Conservation (phyloP, 1,284 basidiomycete genomes). For the Pseudozyma sp. region DNA sequence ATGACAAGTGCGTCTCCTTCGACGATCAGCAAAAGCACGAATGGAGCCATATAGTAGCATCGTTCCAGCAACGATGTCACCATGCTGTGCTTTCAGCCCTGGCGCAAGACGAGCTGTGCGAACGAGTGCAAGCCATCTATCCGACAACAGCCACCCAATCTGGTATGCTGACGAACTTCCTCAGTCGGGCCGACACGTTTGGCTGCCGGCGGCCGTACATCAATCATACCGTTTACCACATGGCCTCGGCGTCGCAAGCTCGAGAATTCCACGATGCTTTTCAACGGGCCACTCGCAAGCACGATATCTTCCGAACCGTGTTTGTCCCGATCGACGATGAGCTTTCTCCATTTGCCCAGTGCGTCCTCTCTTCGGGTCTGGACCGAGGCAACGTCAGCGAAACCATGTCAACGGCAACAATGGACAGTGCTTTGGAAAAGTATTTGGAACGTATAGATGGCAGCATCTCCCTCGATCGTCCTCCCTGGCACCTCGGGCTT, state of each 20-base stretch:
- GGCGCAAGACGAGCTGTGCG: neutral
- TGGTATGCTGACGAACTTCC: slow-evolving; percentile 30
- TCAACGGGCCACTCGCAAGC: neutral
- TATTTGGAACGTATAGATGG: slow-evolving; percentile 4
- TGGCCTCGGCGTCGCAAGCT: slow-evolving; percentile 1
- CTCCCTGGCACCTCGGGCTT: slow-evolving; percentile 19
- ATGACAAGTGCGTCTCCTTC: neutral
- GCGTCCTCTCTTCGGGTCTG: slow-evolving; percentile 8
- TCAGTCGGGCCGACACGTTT: slow-evolving; percentile 4
- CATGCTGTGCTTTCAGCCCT: neutral
- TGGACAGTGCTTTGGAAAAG: slow-evolving; percentile 2
- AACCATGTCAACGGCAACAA: neutral
- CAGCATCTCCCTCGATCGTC: slow-evolving; percentile 13
- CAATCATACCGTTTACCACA: slow-evolving; percentile 4
- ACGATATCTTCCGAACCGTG: slow-evolving; percentile 14
- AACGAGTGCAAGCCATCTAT: neutral
- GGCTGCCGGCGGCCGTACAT: slow-evolving; percentile 1
- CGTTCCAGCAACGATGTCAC: neutral
- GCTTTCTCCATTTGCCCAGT: slow-evolving; percentile 34
- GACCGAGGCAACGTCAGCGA: slow-evolving; percentile 5
- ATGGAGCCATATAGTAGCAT: neutral
- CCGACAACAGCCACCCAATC: slow-evolving; percentile 35
- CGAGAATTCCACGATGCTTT: slow-evolving; percentile 6
- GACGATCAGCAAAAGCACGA: neutral
- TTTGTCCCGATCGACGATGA: slow-evolving; percentile 27